Evolutionary conservation across 495 filamentous ascomycete species (phyloP).

Genomic region (Aspergillus cavernicola): DNA sequence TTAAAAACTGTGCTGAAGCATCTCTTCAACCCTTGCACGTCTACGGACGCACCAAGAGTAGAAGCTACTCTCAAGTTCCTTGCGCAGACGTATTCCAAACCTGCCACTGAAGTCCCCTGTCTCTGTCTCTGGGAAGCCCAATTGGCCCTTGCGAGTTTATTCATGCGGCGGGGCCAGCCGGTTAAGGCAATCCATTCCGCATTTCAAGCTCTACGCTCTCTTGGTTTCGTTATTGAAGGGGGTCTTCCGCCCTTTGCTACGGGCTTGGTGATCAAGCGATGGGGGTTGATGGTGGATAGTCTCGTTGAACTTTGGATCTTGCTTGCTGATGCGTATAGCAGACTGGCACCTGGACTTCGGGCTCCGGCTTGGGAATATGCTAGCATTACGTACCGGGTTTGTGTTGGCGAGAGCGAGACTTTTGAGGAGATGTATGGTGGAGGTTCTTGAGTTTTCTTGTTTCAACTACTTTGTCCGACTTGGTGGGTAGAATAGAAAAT

Average conservation of each 20-base stretch:
- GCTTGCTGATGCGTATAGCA: slow-evolving; percentile 26
- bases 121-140: slow-evolving; percentile 25
- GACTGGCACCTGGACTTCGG: slow-evolving; percentile 24
- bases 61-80: slow-evolving; percentile 19
- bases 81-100: slow-evolving; percentile 28
- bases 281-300: slow-evolving; percentile 34
- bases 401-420: slow-evolving; percentile 41
- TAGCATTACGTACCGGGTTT: slow-evolving; percentile 34
- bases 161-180: background rate
- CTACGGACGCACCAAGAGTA: slow-evolving; percentile 4
- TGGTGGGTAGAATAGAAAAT: too few relatives aligned
- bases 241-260: slow-evolving; percentile 15
- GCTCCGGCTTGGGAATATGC: slow-evolving; percentile 31
- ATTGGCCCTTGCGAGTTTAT: slow-evolving; percentile 24
- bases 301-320: slow-evolving; percentile 33
- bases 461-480: too few relatives aligned
- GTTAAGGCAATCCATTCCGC: slow-evolving; percentile 25
- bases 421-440: slow-evolving; percentile 29
- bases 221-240: slow-evolving; percentile 41
- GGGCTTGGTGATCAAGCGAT: slow-evolving; percentile 36
- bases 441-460: too few relatives aligned
- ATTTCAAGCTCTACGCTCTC: slow-evolving; percentile 30
- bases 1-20: slow-evolving; percentile 9
- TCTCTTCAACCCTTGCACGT: background rate
- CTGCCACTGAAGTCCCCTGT: slow-evolving; percentile 26